Percentiles rank a stretch among this genome's conserved stretches.
Conservation (phyloP, 176 grass and related monocot species). For the Zizania latifolia region DNA sequence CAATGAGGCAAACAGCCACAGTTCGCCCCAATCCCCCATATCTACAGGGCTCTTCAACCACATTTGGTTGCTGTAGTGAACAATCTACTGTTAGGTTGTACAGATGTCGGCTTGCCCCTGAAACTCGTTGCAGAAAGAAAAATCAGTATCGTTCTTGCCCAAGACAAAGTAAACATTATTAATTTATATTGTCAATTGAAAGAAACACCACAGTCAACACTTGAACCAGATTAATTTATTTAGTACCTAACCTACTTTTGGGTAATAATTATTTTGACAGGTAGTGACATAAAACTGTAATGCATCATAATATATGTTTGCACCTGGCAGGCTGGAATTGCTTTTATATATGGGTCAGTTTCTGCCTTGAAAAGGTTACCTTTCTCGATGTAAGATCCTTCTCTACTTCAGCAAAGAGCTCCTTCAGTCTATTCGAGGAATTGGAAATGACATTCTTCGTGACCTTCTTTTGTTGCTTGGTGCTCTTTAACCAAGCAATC, state of each 20-base stretch:
- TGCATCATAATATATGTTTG: not conserved
- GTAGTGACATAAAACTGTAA: not conserved
- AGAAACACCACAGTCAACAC: not conserved
- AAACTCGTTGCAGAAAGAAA: not conserved
- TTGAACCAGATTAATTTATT: not conserved
- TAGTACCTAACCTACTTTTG: not conserved
- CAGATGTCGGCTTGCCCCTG: conserved; percentile 38
- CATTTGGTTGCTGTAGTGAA: not conserved
- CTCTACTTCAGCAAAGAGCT: conserved; percentile 53
- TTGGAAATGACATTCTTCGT: conserved; percentile 69
- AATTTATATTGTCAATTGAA: not conserved
- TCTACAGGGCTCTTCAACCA: conserved; percentile 20
- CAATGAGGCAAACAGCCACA: not conserved
- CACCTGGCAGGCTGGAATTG: not conserved
- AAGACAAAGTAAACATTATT: not conserved
- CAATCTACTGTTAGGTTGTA: conserved; percentile 15
- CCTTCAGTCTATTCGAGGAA: conserved; percentile 52
- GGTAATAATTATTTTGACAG: not conserved
- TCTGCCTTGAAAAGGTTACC: conserved; percentile 16
- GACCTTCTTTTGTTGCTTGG: conserved; percentile 79
- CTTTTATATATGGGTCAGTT: not conserved
- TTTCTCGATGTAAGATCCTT: conserved; percentile 60
- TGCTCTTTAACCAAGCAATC: conserved; percentile 82
- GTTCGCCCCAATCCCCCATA: not conserved
- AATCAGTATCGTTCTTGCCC: not conserved